Evolutionary conservation across 2,329 filamentous ascomycete genomes (phyloP), one percentile per base, ranked within the genome.

Genomic region (Penicillium hordei): DNA sequence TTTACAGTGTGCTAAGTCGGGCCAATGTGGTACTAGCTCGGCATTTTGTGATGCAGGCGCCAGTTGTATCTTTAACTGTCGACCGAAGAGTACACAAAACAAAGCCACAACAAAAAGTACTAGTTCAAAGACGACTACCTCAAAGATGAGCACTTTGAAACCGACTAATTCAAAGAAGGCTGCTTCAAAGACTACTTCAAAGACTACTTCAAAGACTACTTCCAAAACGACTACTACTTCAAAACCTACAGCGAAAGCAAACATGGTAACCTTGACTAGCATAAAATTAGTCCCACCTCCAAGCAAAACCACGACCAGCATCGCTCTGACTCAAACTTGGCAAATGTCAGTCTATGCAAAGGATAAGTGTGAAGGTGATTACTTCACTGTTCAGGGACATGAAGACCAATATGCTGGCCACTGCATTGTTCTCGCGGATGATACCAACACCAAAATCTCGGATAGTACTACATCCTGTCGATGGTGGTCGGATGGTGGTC

Each of bases 391-490:
- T 27, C 29, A 55, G 9, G 55, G 55, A 13, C 36, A 57, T 25
- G 40, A 46, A 21, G 8, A 12, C 15, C 10, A 55, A 1, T 4
- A 25, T 5, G 8, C 3, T 5, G 29, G 13, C 5, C n/a, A 8
- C 7, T 58, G 55, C 17, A 31, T 58, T 10, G 9, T 36, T 7
- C 36, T 58, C 21, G 12, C 29, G 0, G 44, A 25, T 1, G 12
- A 48, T 29, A 54, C 19, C 31, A 6, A 36, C 5, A 55, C 50
- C 10, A 21, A 55, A 6, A 48, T 58, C 19, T 21, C 21, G 25
- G 38, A 48, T n/a, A 19, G 21, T 5, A 44, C 27, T 8, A 48
- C 43, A 0, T 58, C 55, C n/a, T 58, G 55, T n/a, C 51, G 55
- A 21, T 48, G 44, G 51, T 58, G 51, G 50, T 39, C 27, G n/a